These are phyloP conservation scores for Volvox africanus DNA, from an alignment of 139 green algal genomes.

Conservation along the genomic window DNA sequence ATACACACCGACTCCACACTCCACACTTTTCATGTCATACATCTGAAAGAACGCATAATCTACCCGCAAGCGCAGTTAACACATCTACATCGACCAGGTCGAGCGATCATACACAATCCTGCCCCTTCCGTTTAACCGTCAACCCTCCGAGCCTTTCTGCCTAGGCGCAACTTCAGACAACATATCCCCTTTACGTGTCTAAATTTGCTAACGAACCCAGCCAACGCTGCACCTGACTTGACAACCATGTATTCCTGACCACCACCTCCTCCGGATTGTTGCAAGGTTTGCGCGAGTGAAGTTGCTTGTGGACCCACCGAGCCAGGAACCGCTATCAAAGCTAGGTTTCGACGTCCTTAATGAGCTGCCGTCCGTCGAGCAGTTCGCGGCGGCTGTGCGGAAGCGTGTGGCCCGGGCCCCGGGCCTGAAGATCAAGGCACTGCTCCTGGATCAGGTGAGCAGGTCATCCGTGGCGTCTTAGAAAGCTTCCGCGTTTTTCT, in stretches of 20 bases:
- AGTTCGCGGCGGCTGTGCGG: constrained; percentile 13
- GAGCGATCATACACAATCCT: too few relatives aligned
- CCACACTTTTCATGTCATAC: not conserved
- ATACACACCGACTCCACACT: not conserved
- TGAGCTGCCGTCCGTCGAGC: constrained; percentile 19
- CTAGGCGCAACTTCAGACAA: too few relatives aligned
- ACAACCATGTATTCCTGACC: too few relatives aligned
- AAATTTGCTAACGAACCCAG: too few relatives aligned
- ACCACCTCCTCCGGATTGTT: not conserved
- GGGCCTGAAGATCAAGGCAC: constrained; percentile 74
- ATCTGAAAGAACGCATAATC: too few relatives aligned
- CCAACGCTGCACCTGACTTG: too few relatives aligned
- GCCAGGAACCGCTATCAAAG: constrained; percentile 66
- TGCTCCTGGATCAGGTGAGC: constrained; percentile 85
- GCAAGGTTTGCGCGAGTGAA: constrained; percentile 43
- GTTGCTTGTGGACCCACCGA: constrained; percentile 24
- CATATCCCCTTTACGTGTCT: too few relatives aligned
- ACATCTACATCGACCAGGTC: too few relatives aligned
- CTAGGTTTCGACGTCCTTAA: constrained; percentile 70
- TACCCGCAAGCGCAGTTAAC: too few relatives aligned
- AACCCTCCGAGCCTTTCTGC: too few relatives aligned
- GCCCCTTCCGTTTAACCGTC: too few relatives aligned
- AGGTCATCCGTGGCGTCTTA: not conserved
- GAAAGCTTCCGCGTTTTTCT: too few relatives aligned
- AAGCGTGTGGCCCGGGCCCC: constrained; percentile 51